Evolutionary conservation across 1,284 basidiomycete genomes (phyloP), one percentile per base, ranked within the genome.

Genomic region (Waitea zeae): DNA sequence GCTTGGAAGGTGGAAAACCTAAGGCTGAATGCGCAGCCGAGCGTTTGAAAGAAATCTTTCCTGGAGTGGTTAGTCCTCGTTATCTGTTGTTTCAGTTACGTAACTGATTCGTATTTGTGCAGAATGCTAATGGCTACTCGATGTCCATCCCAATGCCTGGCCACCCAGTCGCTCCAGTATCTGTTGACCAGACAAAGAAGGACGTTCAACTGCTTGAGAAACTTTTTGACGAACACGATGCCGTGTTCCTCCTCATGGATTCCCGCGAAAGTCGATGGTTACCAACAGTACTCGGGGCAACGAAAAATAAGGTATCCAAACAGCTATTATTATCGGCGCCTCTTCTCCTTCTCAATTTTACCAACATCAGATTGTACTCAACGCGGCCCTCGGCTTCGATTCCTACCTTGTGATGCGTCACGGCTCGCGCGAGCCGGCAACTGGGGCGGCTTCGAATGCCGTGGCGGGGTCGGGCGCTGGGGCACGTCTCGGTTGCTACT

Each of bases 321-420:
- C n/a, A n/a, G n/a, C n/a, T n/a, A n/a, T n/a, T n/a, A n/a, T n/a
- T n/a, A n/a, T n/a, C 34, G 15, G 56, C 46, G n/a, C 3, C 1
- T 4, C 7, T 4, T 12, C n/a, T 13, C 22, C 13, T 15, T 30
- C 29, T n/a, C 13, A 14, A 33, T 33, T 24, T 32, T 20, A 20
- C 39, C 20, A 36, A 27, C 38, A 13, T 19, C 41, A 87, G 78
- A 79, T 96, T 39, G 81, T 98, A 2, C 66, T 98, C 50, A 97
- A 97, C 49, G 88, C 88, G 0, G 93, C 93, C 0, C 62, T 98
- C 1, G 93, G 95, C 0, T 98, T 97, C 48, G 95, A 98, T 45
- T 87, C 84, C 1, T 98, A 80, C 58, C 68, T 98, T 19, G 92
- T 96, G 12, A 97, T 97, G 93, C 70, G 95, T 1, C 93, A 97